Evolutionary conservation across 768 basidiomycete species (phyloP), one percentile per base, ranked within the genome.

Genomic region (Agrocybe pediades): DNA sequence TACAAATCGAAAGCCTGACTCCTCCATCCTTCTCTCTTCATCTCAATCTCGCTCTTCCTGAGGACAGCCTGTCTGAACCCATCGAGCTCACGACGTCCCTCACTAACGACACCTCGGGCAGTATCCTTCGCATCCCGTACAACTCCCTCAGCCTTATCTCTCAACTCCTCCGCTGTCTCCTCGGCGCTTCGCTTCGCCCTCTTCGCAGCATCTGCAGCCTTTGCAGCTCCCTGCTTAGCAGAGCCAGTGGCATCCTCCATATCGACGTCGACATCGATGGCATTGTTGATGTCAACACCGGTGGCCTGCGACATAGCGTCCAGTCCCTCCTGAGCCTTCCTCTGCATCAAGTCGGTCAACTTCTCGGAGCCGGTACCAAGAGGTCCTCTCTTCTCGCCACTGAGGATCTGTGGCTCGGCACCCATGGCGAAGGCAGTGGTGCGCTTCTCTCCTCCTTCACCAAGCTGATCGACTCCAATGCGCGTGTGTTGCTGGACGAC

Each of bases 371-470:
- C 75, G 1, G 73, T 83, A 2, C 83, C 88, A 29, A 83, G 61
- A 0, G 88, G 88, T 0, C 88, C 88, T 2, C 72, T 76, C 74
- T 90, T 88, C 56, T 84, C 79, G 0, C 86, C 84, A 23, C 79
- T 68, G 24, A 90, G 66, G 26, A 90, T 81, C 73, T 90, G 88
- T 29, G 88, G 88, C 67, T 87, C 87, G 6, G 80, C 85, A 2
- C 88, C 88, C 71, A 90, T 70, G 0, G 87, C 88, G 44, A 90
- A 79, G 45, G 65, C 58, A 40, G 71, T 66, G 33, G 62, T 66
- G 27, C 60, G 49, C 20, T 62, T 56, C 21, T 56, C 46, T 6
- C 46, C 51, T 36, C 46, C 49, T 61, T 66, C 55, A 53, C 59
- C 68, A 2, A 56, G 58, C 25, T 60, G 58, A 8, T 64, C 43